phyloP scores from a whole-genome alignment of 306 rosid genomes.

The Acacia acuminata region DNA sequence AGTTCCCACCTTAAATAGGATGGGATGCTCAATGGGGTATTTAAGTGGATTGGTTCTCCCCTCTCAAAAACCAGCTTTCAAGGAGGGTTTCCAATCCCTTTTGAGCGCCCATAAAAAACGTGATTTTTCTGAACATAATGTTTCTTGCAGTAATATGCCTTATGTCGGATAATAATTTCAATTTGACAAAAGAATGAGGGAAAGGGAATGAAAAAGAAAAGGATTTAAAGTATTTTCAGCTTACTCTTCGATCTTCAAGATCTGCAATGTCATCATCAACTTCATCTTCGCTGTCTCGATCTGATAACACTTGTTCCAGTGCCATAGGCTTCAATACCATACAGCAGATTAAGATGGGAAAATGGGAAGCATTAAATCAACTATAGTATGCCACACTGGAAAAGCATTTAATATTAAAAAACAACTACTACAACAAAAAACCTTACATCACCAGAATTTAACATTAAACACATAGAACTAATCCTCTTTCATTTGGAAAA shows the following conservation, averaged over 20 bases:
- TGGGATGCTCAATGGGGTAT: neutral
- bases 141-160: neutral
- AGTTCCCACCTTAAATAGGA: neutral
- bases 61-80: neutral
- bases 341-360: constrained; percentile 3
- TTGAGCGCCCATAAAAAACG: neutral
- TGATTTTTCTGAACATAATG: constrained; percentile 15
- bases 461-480: neutral
- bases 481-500: neutral
- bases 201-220: neutral
- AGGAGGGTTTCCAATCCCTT: neutral
- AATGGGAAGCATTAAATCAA: constrained; percentile 17
- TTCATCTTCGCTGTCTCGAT: constrained; percentile 93
- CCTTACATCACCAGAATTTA: neutral
- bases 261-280: constrained; percentile 90
- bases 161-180: constrained; percentile 29
- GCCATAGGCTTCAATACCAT: constrained; percentile 78
- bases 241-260: constrained; percentile 96
- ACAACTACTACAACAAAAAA: neutral
- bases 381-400: constrained; percentile 2
- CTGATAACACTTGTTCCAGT: constrained; percentile 82
- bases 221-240: constrained; percentile 19
- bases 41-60: neutral
- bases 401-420: constrained; percentile 14
- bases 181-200: constrained; percentile 22